These are phyloP conservation scores for Phyllosticta ampelicida DNA, from an alignment of 2,329 filamentous ascomycete genomes.

Conservation along the genomic window DNA sequence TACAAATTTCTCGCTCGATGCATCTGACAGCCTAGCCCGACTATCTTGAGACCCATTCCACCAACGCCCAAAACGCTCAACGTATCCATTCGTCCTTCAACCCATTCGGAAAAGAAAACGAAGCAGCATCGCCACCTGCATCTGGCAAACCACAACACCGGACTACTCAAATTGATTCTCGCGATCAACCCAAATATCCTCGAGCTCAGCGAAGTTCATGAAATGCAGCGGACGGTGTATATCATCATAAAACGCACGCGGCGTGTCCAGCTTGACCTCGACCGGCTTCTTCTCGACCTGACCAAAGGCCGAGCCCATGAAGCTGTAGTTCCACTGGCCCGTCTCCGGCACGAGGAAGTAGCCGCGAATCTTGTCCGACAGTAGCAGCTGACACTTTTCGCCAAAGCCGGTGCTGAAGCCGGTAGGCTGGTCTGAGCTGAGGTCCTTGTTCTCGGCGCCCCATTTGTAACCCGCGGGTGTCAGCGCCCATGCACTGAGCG, in stretches of 20 bases:
- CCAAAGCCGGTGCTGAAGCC: slow-evolving; percentile 90
- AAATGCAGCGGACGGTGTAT: slow-evolving; percentile 90
- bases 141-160: not conserved
- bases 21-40: not conserved
- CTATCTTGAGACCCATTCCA: not conserved
- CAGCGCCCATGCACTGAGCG: slow-evolving; percentile 83
- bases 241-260: slow-evolving; percentile 78
- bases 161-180: slow-evolving; percentile 77
- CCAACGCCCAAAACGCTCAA: not conserved
- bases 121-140: not conserved
- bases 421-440: slow-evolving; percentile 81
- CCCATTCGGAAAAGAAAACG: not conserved
- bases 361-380: slow-evolving; percentile 87
- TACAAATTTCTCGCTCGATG: not conserved
- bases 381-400: slow-evolving; percentile 85
- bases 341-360: slow-evolving; percentile 94
- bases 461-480: slow-evolving; percentile 91
- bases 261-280: slow-evolving; percentile 89
- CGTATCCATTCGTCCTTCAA: not conserved
- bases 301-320: slow-evolving; percentile 85
- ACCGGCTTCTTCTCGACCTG: slow-evolving; percentile 83
- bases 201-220: slow-evolving; percentile 91
- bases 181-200: slow-evolving; percentile 92
- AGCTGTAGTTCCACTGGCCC: slow-evolving; percentile 93
- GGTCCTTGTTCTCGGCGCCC: slow-evolving; percentile 93